Conservation (phyloP, 169 alveolate genomes). For the Plasmodium inui region DNA sequence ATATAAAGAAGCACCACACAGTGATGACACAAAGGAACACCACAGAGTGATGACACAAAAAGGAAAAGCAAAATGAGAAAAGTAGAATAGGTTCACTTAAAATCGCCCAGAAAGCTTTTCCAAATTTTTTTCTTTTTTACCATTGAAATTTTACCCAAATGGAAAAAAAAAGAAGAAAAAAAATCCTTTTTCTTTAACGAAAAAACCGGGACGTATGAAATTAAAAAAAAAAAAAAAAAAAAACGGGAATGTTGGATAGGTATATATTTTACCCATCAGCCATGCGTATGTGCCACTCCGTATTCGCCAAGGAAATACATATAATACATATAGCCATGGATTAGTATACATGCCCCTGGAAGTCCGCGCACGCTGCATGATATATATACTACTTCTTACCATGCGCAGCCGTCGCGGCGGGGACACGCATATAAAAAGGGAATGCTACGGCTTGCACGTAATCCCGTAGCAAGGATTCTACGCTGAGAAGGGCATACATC, state of each 20-base stretch:
- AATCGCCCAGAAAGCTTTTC: neutral
- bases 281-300: neutral
- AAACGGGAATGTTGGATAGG: slow-evolving; percentile 13
- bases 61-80: neutral
- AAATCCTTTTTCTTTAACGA: neutral
- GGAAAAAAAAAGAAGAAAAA: neutral
- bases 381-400: too few relatives aligned
- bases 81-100: neutral
- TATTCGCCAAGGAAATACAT: neutral
- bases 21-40: too few relatives aligned
- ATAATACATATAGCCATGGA: neutral
- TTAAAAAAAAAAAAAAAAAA: neutral
- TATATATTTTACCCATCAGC: slow-evolving; percentile 15
- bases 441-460: neutral
- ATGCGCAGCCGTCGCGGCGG: neutral
- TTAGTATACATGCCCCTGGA: neutral
- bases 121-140: neutral
- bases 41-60: too few relatives aligned
- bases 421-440: neutral
- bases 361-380: neutral
- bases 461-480: neutral
- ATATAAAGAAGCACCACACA: too few relatives aligned
- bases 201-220: neutral
- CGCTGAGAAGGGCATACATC: neutral
- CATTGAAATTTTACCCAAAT: neutral